Conservation (phyloP, 768 basidiomycete species). For the Mycena pura region DNA sequence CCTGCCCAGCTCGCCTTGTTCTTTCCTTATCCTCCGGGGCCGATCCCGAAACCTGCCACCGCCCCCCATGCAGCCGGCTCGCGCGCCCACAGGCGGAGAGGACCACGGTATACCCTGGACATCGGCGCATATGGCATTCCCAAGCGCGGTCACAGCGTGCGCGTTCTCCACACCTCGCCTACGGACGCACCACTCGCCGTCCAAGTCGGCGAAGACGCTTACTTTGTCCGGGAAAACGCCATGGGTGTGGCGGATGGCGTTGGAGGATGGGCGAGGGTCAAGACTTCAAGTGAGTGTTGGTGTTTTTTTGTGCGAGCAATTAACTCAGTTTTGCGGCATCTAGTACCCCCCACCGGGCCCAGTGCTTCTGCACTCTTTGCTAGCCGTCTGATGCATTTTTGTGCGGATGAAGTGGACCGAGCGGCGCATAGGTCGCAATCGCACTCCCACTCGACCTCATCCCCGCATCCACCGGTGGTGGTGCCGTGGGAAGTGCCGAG, state of each 20-base stretch:
- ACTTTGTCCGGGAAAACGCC: slow-evolving; percentile 81
- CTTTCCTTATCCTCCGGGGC: slow-evolving; percentile 40
- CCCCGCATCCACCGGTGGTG: background rate
- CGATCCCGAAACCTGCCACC: slow-evolving; percentile 36
- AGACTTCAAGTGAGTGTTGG: slow-evolving; percentile 38
- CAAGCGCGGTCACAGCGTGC: slow-evolving; percentile 49
- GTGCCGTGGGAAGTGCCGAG: too few species aligned
- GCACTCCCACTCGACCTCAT: slow-evolving; percentile 8
- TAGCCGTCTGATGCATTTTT: slow-evolving; percentile 85
- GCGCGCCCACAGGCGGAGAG: slow-evolving; percentile 38
- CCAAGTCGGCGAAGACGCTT: slow-evolving; percentile 93
- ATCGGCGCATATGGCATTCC: slow-evolving; percentile 88
- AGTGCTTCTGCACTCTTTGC: slow-evolving; percentile 66
- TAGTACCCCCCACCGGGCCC: slow-evolving; percentile 26
- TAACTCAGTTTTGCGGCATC: background rate
- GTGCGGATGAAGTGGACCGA: slow-evolving; percentile 63
- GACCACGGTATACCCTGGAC: slow-evolving; percentile 58
- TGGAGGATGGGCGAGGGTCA: slow-evolving; percentile 80
- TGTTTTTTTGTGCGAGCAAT: slow-evolving; percentile 1
- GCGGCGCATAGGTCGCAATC: slow-evolving; percentile 8
- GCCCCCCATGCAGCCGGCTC: slow-evolving; percentile 32
- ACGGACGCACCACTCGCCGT: slow-evolving; percentile 56
- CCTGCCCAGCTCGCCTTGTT: slow-evolving; percentile 38
- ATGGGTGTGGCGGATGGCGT: slow-evolving; percentile 97
- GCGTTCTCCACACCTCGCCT: slow-evolving; percentile 29